Percentiles rank a stretch among this genome's conserved stretches.
phyloP scores from a whole-genome alignment of 306 rosid genomes.

The Ammopiptanthus mongolicus region DNA sequence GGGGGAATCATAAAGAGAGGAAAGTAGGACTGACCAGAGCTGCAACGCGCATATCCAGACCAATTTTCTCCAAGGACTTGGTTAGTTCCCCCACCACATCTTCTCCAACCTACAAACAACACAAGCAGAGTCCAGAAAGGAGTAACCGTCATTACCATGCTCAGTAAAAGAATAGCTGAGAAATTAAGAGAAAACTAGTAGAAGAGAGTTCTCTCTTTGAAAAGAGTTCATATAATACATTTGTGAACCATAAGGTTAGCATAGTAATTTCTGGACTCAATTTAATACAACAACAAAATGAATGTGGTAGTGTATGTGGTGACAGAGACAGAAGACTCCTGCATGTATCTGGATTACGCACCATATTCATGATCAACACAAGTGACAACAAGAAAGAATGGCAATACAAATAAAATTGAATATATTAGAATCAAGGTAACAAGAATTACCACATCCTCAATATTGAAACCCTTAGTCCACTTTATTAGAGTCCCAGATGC shows the following conservation, averaged over 20 bases:
- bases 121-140: constrained; percentile 14
- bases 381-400: constrained; percentile 12
- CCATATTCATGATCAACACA: constrained; percentile 9
- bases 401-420: constrained; percentile 1
- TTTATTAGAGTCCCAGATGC: constrained; percentile 83
- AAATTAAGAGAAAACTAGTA: background rate
- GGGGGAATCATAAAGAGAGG: constrained; percentile 5
- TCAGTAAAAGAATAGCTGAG: background rate
- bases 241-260: background rate
- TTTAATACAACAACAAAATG: background rate
- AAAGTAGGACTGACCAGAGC: constrained; percentile 62
- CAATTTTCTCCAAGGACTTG: constrained; percentile 68
- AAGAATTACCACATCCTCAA: constrained; percentile 59
- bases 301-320: background rate
- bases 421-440: constrained; percentile 19
- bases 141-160: background rate
- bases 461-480: constrained; percentile 95
- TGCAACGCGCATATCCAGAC: constrained; percentile 85
- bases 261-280: background rate
- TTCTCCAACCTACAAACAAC: constrained; percentile 73
- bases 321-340: constrained; percentile 5
- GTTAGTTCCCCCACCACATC: constrained; percentile 82
- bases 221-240: background rate
- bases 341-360: background rate
- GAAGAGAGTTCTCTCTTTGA: background rate